Evolutionary conservation across 2,329 filamentous ascomycete genomes (phyloP), one percentile per base, ranked within the genome.

Genomic region (Paecilomyces sp.): DNA sequence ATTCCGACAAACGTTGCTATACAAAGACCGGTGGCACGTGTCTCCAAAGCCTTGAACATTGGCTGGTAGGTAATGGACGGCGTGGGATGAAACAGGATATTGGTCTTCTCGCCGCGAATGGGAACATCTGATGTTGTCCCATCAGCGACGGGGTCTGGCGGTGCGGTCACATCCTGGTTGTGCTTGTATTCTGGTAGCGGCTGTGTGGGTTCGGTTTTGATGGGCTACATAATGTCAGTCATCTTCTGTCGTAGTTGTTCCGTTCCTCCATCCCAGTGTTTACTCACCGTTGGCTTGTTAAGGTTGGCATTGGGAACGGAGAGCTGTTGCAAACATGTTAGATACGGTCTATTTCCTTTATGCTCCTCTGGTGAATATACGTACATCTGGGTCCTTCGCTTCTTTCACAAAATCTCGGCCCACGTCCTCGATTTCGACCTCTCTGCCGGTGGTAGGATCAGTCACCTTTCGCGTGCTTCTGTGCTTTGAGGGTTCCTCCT

Each of bases 81-180:
- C 0, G 93, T 97, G 15, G 94, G 93, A 74, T 97, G 93, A 75
- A 97, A 97, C 31, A 97, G 83, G 18, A 97, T 88, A 63, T 96
- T 97, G 3, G 94, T 97, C 82, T 94, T 97, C 72, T 97, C 93
- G 68, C 92, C 93, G 70, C 92, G 90, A 60, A 97, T 96, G 2
- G 94, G 94, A 1, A 97, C 92, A 74, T 97, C 94, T 28, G 91
- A 92, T 0, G 93, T 97, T 34, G 88, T 86, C 25, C 91, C 91
- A 60, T 88, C 83, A 15, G 88, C 87, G 22, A 96, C 81, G 0
- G 93, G 93, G 65, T 95, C 92, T 1, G 93, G 93, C 1, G 93
- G 93, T 0, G 93, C 90, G 0, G 91, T 96, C 60, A 96, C 81
- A 75, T 97, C 93, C 75, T 97, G 93, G 9, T 87, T 90, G 60